Evolutionary conservation across 805 yeast genomes (phyloP).

Genomic region (Cyberlindnera americana): DNA sequence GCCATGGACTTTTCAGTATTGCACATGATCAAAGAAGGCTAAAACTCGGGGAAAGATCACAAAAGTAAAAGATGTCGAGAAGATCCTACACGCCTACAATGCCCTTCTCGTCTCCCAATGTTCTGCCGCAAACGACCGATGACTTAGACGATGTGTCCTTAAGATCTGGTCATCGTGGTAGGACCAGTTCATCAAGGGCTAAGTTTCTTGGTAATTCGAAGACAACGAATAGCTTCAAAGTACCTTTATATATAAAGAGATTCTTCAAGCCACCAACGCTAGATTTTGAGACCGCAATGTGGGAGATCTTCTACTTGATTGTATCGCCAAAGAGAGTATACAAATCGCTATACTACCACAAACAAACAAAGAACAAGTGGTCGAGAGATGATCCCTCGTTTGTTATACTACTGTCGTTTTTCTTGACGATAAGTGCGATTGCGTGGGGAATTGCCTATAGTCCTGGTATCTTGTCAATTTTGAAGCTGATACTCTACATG

Average conservation of each 20-base stretch:
- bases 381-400: slow-evolving; percentile 93
- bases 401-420: slow-evolving; percentile 62
- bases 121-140: slow-evolving; percentile 18
- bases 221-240: slow-evolving; percentile 19
- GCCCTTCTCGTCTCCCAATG: slow-evolving; percentile 4
- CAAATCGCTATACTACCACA: slow-evolving; percentile 75
- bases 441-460: slow-evolving; percentile 90
- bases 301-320: slow-evolving; percentile 81
- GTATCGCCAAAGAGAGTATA: slow-evolving; percentile 79
- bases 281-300: slow-evolving; percentile 88
- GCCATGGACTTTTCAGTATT: no score
- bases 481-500: slow-evolving; percentile 74
- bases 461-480: slow-evolving; percentile 54
- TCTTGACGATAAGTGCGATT: slow-evolving; percentile 69
- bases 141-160: slow-evolving; percentile 25
- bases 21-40: no score
- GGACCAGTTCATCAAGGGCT: slow-evolving; percentile 1
- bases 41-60: no score
- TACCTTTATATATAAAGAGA: slow-evolving; percentile 39
- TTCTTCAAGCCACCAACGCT: slow-evolving; percentile 71
- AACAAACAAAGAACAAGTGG: slow-evolving; percentile 75
- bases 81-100: slow-evolving; percentile 14
- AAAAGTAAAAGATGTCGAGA: slow-evolving; percentile 18
- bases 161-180: slow-evolving; percentile 22
- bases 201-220: slow-evolving; percentile 9